These are phyloP conservation scores for Mucor mucedo DNA, from an alignment of 371 early-diverging fungal genomes.

Conservation along the genomic window DNA sequence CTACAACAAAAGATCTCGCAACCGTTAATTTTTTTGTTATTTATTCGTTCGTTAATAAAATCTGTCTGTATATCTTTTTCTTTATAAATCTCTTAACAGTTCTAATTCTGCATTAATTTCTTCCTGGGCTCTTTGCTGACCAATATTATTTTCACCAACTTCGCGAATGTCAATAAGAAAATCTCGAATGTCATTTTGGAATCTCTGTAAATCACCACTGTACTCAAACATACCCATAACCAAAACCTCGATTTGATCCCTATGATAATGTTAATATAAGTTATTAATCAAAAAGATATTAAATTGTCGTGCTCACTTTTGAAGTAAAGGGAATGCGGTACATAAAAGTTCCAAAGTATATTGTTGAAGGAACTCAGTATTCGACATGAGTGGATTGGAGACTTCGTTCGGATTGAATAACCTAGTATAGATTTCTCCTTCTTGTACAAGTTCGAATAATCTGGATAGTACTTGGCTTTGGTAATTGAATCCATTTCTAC, in stretches of 20 bases:
- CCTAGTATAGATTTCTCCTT: conserved; percentile 82
- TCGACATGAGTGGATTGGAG: conserved; percentile 76
- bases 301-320: conserved; percentile 53
- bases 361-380: conserved; percentile 75
- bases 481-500: conserved; percentile 91
- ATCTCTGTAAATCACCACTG: conserved; percentile 76
- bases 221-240: conserved; percentile 85
- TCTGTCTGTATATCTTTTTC: conserved; percentile 2
- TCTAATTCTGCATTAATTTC: conserved; percentile 36
- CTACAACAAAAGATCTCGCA: conserved; percentile 26
- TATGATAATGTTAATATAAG: conserved; percentile 27
- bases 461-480: conserved; percentile 88
- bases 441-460: conserved; percentile 84
- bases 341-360: conserved; percentile 77
- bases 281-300: not conserved
- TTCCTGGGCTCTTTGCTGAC: conserved; percentile 22
- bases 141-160: conserved; percentile 26
- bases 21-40: conserved; percentile 8
- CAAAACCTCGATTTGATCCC: conserved; percentile 82
- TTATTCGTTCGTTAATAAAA: not conserved
- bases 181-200: conserved; percentile 90
- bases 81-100: conserved; percentile 16
- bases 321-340: conserved; percentile 87
- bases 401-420: conserved; percentile 74
- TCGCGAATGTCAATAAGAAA: conserved; percentile 76